Base-by-base conservation (phyloP, 2,329 filamentous ascomycete genomes). In the Diaporthe ilicicola region DNA sequence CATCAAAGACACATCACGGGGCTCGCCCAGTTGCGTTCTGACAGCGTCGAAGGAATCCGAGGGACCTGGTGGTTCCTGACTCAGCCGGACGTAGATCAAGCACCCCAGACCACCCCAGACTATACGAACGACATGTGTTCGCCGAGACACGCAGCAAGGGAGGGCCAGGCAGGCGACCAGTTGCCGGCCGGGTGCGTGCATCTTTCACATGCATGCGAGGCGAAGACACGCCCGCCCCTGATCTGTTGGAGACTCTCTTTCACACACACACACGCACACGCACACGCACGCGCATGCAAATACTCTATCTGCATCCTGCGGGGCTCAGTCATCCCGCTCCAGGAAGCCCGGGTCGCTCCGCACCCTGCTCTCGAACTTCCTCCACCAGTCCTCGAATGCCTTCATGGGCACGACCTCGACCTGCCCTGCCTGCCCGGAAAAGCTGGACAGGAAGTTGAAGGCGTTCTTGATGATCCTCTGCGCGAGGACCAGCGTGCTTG, bases 351-450 rank as follows among this genome's bases (percentile, higher is more conserved):
- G 95, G 83, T 99, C 96, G 74, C 89, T 87, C 76, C 95, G 92
- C 48, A 99, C 88, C 78, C 91, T 92, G 73, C 90, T 89, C 84
- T 99, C 95, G 83, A 99, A 99, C 82, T 98, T 98, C 72, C 87
- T 88, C 96, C 97, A 99, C 96, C 97, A 99, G 71, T 97, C 94
- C 82, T 97, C 92, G 80, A 99, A 99, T 6, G 93, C 94, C 82
- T 93, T 96, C 74, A 99, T 82, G n/a, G 96, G 95, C 29, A 99
- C 93, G 15, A 97, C 92, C 80, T 98, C 95, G 55, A 92, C 89
- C 32, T 84, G 83, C 2, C 86, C 86, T 2, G 85, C 85, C 70
- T 88, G 87, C 46, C 90, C 89, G 72, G 92, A 93, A 84, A 97
- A 98, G 76, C 94, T 93, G 4, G 95, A 91, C 70, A 99, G 85